Evolutionary conservation across 257 asterid species (phyloP).

Genomic region (Solanum boliviense): DNA sequence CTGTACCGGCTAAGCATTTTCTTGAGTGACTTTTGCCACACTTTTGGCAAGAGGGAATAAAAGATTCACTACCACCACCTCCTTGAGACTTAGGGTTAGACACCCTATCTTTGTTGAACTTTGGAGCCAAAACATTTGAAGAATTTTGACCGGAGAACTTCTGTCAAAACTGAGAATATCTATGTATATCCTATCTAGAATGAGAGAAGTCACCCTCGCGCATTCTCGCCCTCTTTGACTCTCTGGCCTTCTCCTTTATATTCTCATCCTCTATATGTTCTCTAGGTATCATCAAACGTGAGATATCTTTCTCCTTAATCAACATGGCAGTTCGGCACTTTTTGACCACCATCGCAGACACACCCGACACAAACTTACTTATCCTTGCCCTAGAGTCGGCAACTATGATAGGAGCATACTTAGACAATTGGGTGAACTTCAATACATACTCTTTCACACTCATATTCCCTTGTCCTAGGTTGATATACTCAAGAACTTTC

Average conservation of each 20-base stretch:
- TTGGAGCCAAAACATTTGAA: background rate
- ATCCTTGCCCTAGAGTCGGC: background rate
- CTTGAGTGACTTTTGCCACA: background rate
- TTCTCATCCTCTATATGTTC: background rate
- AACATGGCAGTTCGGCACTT: background rate
- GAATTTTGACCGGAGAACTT: background rate
- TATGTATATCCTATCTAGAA: background rate
- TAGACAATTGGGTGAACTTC: background rate
- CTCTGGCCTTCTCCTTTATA: too few species aligned
- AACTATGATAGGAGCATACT: background rate
- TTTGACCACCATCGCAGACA: background rate
- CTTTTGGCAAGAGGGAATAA: too few species aligned
- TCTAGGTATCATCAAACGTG: background rate
- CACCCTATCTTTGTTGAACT: background rate
- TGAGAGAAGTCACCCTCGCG: background rate
- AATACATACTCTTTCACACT: background rate
- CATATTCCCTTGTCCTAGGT: background rate
- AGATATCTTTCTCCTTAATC: background rate
- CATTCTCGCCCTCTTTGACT: background rate
- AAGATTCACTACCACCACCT: background rate
- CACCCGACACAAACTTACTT: background rate
- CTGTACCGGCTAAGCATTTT: background rate
- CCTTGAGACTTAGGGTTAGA: background rate
- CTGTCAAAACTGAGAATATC: background rate
- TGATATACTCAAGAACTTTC: background rate